These are phyloP conservation scores for Protomyces pachydermus DNA, from an alignment of 1,139 yeast species.

Conservation along the genomic window DNA sequence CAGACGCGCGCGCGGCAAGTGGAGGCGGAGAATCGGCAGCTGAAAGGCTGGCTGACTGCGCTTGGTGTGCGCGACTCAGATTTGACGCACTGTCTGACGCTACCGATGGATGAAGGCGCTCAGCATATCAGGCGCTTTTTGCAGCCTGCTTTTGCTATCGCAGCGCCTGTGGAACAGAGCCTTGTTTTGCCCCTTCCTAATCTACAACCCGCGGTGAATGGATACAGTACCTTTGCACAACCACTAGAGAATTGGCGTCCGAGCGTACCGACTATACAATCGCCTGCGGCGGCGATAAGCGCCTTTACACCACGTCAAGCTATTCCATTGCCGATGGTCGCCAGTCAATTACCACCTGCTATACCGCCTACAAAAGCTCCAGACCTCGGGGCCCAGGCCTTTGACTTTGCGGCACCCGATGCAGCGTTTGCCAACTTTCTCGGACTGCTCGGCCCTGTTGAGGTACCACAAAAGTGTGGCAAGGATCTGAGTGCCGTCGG, in stretches of 20 bases:
- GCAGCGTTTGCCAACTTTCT: slow-evolving; percentile 9
- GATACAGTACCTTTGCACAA: no score
- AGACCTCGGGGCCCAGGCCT: background rate
- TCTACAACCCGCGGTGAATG: background rate
- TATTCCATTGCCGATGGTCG: background rate
- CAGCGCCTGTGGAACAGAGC: background rate
- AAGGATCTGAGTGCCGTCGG: background rate
- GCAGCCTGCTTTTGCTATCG: background rate
- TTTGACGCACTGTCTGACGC: slow-evolving; percentile 7
- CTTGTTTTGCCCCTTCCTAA: background rate
- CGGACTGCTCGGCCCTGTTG: background rate
- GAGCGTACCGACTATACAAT: background rate
- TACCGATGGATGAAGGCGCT: slow-evolving; percentile 3
- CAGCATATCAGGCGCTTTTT: background rate
- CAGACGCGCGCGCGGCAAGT: slow-evolving; percentile 88
- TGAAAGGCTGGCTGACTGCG: slow-evolving; percentile 3
- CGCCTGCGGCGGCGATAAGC: background rate
- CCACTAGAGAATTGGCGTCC: no score
- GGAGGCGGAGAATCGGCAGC: slow-evolving; percentile 38
- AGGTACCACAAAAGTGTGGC: background rate
- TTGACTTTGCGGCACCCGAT: background rate
- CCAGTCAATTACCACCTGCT: background rate
- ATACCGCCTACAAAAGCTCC: background rate
- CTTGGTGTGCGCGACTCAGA: slow-evolving; percentile 1
- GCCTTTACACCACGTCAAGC: background rate